Conservation (phyloP, 768 basidiomycete species). For the Sarcodon sp. region DNA sequence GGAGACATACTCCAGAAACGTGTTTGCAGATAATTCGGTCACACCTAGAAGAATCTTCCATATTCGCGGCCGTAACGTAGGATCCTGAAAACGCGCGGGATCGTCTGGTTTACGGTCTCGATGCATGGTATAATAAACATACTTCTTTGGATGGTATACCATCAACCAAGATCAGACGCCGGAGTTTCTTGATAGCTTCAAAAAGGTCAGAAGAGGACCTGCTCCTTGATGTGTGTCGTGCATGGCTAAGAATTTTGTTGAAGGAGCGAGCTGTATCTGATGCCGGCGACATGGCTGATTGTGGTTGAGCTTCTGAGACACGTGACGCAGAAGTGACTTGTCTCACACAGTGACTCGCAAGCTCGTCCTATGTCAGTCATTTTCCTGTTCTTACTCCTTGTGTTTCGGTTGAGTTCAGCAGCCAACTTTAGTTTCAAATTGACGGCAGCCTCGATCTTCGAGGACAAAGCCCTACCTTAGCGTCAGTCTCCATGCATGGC, state of each 20-base stretch:
- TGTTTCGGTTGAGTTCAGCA: too few species aligned
- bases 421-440: too few species aligned
- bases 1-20: constrained; percentile 65
- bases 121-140: constrained; percentile 16
- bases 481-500: background rate
- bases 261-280: constrained; percentile 54
- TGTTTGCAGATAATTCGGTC: constrained; percentile 63
- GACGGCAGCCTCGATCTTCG: too few species aligned
- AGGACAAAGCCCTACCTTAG: too few species aligned
- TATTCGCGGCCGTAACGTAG: constrained; percentile 76
- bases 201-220: constrained; percentile 55
- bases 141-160: constrained; percentile 75
- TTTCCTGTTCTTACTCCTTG: too few species aligned
- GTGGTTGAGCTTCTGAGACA: too few species aligned
- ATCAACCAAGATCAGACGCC: constrained; percentile 82
- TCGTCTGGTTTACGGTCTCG: background rate
- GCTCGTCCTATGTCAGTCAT: too few species aligned
- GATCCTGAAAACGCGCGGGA: constrained; percentile 34
- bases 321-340: too few species aligned
- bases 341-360: too few species aligned
- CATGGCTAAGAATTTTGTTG: constrained; percentile 66
- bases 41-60: constrained; percentile 92
- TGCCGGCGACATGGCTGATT: constrained; percentile 9
- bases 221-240: constrained; percentile 51
- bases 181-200: constrained; percentile 75